A percentile compares a stretch with the other conserved stretches of the same genome.
These are phyloP conservation scores for Drosera capensis DNA, from an alignment of 148 eudicot species.

Conservation along the genomic window DNA sequence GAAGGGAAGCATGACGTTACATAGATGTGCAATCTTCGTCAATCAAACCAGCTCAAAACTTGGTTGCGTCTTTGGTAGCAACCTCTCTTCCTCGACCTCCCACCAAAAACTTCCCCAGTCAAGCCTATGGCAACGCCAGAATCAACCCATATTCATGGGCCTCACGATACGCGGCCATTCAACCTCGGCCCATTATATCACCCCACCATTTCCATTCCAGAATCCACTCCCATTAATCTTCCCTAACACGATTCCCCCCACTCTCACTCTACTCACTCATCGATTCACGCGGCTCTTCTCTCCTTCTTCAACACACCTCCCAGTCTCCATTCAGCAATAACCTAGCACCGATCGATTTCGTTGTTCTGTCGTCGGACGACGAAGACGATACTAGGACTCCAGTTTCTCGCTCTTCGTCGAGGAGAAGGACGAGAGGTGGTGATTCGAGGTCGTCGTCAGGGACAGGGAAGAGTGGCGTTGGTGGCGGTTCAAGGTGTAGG, in stretches of 20 bases:
- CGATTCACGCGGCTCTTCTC: background rate
- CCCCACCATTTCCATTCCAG: background rate
- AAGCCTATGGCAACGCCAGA: no score
- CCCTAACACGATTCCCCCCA: background rate
- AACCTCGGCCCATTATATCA: no score
- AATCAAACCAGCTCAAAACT: no score
- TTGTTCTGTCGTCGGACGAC: conserved; percentile 32
- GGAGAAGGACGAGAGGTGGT: conserved; percentile 3
- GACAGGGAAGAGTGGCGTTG: no score
- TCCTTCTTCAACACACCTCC: background rate
- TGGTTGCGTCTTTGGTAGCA: no score
- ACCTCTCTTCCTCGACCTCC: no score
- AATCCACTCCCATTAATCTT: background rate
- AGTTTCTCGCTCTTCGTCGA: conserved; percentile 1
- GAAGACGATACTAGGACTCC: no score
- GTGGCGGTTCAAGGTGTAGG: no score
- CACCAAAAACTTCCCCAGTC: no score
- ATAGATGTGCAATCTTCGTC: no score
- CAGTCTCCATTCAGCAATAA: background rate
- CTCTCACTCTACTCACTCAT: background rate
- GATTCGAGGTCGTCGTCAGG: conserved; percentile 1
- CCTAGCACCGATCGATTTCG: background rate
- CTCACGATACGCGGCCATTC: background rate
- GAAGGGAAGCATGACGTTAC: no score
- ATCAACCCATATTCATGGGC: no score